Base-by-base conservation (phyloP, 306 rosid species). In the Fragaria ananassa region DNA sequence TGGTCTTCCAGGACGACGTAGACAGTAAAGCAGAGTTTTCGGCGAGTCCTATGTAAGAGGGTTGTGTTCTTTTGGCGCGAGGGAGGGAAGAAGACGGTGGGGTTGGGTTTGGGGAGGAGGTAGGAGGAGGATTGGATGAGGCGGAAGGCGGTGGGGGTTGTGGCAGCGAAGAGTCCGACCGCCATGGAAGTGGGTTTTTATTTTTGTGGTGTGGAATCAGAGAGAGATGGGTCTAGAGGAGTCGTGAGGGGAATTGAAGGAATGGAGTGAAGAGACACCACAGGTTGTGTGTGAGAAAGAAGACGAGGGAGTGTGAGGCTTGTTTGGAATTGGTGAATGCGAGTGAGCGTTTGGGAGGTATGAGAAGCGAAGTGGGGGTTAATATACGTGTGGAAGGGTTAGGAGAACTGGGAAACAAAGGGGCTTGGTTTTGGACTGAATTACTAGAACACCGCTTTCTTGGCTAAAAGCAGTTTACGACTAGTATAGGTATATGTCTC, bases 1-100 rank as follows among this genome's bases (percentile, higher is more conserved):
- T 90, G 88, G 69, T 87, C 93, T 41, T 88, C 93, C 87, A 87
- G 81, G 78, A 95, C 81, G 14, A 91, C 93, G 66, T 86, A 86
- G 68, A 91, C 85, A 0, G 96, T 87, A 70, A 92, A 76, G 37
- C 78, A 78, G 19, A 83, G 35, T 25, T 80, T 79, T 44, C 86
- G 80, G 27, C 84, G 88, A 19, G 87, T 31, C 35, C 81, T 76
- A 41, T 75, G 35, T 3, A 50, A 64, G 58, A 71, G 47, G 31
- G 54, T 54, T 29, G 60, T 49, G 45, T 41, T 41, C 11, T 27
- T 62, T 29, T 60, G 56, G 78, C 31, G 88, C 37, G n/a, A 83
- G 19, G 87, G 86, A 15, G 86, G 77, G 50, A 79, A 81, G 37
- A 83, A 56, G n/a, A 86, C 39, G 5, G 84, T 58, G 31, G 86